Conservation (phyloP, 495 filamentous ascomycete species). For the Aspergillus haitiensis region DNA sequence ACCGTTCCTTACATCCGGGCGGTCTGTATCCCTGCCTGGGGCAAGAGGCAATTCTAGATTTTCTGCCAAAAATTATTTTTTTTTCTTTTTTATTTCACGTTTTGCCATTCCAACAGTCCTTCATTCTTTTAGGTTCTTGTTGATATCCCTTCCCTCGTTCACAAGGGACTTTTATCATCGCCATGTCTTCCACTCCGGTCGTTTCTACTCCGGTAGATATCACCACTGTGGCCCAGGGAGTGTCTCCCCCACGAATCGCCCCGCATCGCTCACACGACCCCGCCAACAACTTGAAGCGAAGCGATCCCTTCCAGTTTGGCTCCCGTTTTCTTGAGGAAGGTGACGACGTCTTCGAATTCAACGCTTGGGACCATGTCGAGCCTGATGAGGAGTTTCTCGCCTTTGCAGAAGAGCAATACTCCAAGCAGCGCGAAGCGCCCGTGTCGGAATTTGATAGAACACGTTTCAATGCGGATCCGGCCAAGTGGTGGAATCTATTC, state of each 20-base stretch:
- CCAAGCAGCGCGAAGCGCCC: conserved; percentile 75
- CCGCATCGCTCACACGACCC: conserved; percentile 56
- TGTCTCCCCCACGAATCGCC: conserved; percentile 43
- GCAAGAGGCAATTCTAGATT: conserved; percentile 2
- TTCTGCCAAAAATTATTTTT: background rate
- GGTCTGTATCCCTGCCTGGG: conserved; percentile 16
- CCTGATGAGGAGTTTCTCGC: conserved; percentile 80
- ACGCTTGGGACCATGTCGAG: conserved; percentile 96
- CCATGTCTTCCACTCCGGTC: conserved; percentile 28
- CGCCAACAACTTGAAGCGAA: conserved; percentile 68
- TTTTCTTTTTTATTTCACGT: conserved; percentile 2
- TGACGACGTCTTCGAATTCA: conserved; percentile 91
- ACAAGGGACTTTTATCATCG: background rate
- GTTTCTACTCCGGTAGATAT: conserved; percentile 23
- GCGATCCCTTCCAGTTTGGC: conserved; percentile 92
- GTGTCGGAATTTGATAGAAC: conserved; percentile 84
- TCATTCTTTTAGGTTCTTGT: background rate
- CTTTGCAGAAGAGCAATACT: conserved; percentile 78
- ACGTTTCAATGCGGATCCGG: conserved; percentile 85
- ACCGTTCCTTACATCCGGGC: conserved; percentile 4
- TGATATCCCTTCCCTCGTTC: conserved; percentile 3
- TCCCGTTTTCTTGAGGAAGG: conserved; percentile 77
- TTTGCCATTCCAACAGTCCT: background rate
- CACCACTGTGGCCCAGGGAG: conserved; percentile 42
- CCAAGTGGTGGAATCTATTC: conserved; percentile 95